Percentiles rank a stretch among this genome's conserved stretches.
phyloP scores from a whole-genome alignment of 2,329 filamentous ascomycete genomes.

The Penicillium sp. region DNA sequence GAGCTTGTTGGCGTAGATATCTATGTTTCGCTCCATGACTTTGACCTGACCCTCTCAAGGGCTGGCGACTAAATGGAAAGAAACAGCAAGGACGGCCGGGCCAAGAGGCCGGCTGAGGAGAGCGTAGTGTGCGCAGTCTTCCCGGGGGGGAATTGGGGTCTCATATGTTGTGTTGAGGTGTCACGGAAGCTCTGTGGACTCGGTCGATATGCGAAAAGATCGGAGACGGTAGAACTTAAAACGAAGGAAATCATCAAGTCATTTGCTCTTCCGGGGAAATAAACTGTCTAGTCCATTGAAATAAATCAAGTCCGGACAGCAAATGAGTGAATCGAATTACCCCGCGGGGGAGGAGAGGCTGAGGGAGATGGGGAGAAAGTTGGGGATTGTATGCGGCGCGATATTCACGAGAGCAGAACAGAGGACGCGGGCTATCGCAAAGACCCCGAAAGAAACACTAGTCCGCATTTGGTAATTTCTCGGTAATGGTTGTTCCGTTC shows the following conservation, averaged over 20 bases:
- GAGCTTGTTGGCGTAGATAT: constrained; percentile 50
- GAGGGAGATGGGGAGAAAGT: constrained; percentile 18
- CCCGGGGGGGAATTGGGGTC: constrained; percentile 16
- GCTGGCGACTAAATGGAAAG: constrained; percentile 19
- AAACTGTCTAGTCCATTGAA: constrained; percentile 11
- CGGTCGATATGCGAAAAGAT: constrained; percentile 27
- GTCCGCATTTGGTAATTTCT: constrained; percentile 28
- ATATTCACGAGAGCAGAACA: constrained; percentile 26
- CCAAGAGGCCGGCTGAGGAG: constrained; percentile 36
- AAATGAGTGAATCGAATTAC: constrained; percentile 15
- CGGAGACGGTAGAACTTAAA: constrained; percentile 18
- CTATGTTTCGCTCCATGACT: constrained; percentile 47
- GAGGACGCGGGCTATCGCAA: constrained; percentile 39
- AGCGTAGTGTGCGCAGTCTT: constrained; percentile 28
- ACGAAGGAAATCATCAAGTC: constrained; percentile 30
- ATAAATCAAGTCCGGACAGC: constrained; percentile 13
- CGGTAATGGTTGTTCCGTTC: constrained; percentile 30
- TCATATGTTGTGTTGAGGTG: constrained; percentile 32
- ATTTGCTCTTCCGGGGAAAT: constrained; percentile 24
- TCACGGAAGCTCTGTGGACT: constrained; percentile 22
- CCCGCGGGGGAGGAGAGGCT: constrained; percentile 15
- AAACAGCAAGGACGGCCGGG: constrained; percentile 34
- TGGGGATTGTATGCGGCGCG: constrained; percentile 31
- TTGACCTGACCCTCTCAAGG: constrained; percentile 24
- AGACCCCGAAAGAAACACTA: constrained; percentile 41